Evolutionary conservation across 2,329 filamentous ascomycete species (phyloP).

Genomic region (Cryphonectria japonica): DNA sequence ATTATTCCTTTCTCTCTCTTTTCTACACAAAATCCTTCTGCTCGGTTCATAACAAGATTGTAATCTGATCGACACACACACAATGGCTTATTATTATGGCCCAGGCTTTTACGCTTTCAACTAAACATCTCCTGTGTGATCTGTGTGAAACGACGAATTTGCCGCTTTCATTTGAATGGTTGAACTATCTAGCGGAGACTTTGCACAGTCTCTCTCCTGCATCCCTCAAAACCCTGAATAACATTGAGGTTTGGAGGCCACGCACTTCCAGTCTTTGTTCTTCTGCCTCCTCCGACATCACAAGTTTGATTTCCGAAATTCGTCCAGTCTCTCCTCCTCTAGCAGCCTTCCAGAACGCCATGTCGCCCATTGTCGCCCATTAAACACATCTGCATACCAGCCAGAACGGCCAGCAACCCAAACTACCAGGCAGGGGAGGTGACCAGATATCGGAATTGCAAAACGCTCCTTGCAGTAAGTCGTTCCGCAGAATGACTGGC

Average conservation of each 20-base stretch:
- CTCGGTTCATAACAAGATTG: slow-evolving; percentile 21
- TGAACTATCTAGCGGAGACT: slow-evolving; percentile 8
- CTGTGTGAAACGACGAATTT: not conserved
- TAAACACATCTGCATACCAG: not conserved
- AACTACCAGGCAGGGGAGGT: not conserved
- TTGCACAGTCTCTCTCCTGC: not conserved
- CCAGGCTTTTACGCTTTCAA: not conserved
- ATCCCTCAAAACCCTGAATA: not conserved
- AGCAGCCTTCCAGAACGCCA: slow-evolving; percentile 11
- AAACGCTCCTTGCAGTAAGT: not conserved
- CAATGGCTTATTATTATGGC: not conserved
- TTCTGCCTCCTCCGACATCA: not conserved
- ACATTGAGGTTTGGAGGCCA: not conserved
- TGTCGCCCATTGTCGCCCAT: slow-evolving; percentile 10
- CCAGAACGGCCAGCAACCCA: too few species aligned
- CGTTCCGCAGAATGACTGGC: not conserved
- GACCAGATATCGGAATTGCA: not conserved
- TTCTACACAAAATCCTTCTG: slow-evolving; percentile 9
- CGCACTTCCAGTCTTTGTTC: not conserved
- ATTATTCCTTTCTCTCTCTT: slow-evolving; percentile 2
- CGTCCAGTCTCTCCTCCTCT: not conserved
- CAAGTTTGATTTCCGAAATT: not conserved
- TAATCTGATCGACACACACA: slow-evolving; percentile 10
- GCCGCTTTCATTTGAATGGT: not conserved
- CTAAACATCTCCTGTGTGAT: not conserved